Evolutionary conservation across 805 yeast genomes (phyloP).

Genomic region (Candida railenensis): DNA sequence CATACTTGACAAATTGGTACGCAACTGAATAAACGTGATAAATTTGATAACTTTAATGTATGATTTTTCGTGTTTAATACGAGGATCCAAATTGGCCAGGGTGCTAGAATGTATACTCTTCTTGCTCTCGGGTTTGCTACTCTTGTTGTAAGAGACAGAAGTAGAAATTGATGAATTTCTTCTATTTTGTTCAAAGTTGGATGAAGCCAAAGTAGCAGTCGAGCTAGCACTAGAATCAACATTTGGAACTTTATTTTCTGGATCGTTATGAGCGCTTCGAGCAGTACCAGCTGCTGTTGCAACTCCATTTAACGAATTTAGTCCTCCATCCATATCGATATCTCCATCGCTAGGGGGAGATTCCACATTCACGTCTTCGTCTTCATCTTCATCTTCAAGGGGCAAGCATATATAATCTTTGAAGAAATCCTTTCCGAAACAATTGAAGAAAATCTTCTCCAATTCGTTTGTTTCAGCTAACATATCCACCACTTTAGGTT

Average conservation of each 20-base stretch:
- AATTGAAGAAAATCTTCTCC: slow-evolving; percentile 32
- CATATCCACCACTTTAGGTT: slow-evolving; percentile 35
- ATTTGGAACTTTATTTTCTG: background rate
- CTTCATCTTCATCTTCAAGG: slow-evolving; percentile 14
- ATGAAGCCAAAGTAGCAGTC: background rate
- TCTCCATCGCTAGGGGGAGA: slow-evolving; percentile 13
- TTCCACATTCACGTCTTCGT: background rate
- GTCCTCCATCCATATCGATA: slow-evolving; percentile 5
- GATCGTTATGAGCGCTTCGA: background rate
- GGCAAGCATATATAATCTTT: slow-evolving; percentile 36
- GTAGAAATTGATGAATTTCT: slow-evolving; percentile 1
- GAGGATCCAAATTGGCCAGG: background rate
- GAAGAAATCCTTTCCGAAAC: slow-evolving; percentile 43
- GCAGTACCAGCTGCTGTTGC: background rate
- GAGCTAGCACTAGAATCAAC: background rate
- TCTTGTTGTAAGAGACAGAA: background rate
- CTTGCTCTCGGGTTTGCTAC: background rate
- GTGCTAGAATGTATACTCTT: background rate
- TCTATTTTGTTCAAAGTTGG: background rate
- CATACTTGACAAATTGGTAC: slow-evolving; percentile 40
- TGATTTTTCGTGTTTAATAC: slow-evolving; percentile 24
- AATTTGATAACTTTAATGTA: slow-evolving; percentile 35
- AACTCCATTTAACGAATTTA: background rate
- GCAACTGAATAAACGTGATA: slow-evolving; percentile 32
- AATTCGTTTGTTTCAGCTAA: slow-evolving; percentile 34